Base-by-base conservation (phyloP, 2,329 filamentous ascomycete species). In the Plenodomus lindquistii region DNA sequence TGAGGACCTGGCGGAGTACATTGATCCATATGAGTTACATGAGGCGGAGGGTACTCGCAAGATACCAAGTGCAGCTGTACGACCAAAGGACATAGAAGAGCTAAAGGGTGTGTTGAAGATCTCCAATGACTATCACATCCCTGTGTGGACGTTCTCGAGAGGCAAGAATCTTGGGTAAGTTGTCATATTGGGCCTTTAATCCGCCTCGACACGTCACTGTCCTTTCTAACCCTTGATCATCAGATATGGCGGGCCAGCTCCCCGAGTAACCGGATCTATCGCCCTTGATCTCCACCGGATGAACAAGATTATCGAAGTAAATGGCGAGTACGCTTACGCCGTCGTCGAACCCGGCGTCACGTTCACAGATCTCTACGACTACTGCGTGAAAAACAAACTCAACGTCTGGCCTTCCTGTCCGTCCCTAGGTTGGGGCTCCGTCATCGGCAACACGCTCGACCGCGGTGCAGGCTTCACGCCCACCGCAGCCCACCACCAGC, bases 21-120 rank as follows among this genome's bases (percentile, higher is more conserved):
- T 78, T 37, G 76, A 78, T 44, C 76, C 76, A 1, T 79, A 78
- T 44, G 75, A 79, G 59, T 65, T 78, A 9, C 69, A 69, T 2
- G 76, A 77, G 49, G 66, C 65, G 2, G 69, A 70, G 5, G 65
- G 68, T 3, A 61, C 67, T 44, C 67, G 75, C 19, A 74, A 70
- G 37, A 67, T 77, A 37, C 75, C 76, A 2, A 74, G 75, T 40
- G 76, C 74, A 6, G 76, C 76, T 7, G 71, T 77, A 15, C 73
- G 75, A 63, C 65, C 66, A 0, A 62, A 58, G 44, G 55, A 52
- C 22, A 36, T 55, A 0, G 61, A 67, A 6, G 59, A 68, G 22
- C 10, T 69, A 34, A 56, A 43, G 35, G 36, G 51, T 2, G 53
- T 69, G 3, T 42, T 69, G 37, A 54, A 54, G 10, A 42, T 68